Evolutionary conservation across 305 asterid genomes (phyloP).

Genomic region (Solanum aculeatissimum): DNA sequence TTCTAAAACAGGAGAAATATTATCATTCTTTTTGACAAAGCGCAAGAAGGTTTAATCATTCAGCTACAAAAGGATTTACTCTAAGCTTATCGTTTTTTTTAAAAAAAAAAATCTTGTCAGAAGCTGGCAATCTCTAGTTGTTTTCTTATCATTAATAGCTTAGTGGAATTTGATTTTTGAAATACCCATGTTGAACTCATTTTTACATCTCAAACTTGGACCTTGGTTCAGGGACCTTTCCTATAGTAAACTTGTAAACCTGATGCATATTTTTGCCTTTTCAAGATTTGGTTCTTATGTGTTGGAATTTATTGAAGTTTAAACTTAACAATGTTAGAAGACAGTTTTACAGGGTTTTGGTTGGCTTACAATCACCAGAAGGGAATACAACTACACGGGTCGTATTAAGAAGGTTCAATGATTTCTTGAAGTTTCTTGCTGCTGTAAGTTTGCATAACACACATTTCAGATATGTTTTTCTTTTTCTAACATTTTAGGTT

Average conservation of each 20-base stretch:
- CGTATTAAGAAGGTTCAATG: conserved; percentile 89
- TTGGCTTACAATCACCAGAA: conserved; percentile 91
- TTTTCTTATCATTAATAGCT: background rate
- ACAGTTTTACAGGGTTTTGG: conserved; percentile 98
- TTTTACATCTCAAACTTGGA: background rate
- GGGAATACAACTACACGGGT: conserved; percentile 80
- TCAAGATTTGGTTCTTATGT: background rate
- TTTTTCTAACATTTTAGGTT: background rate
- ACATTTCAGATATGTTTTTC: background rate
- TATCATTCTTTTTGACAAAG: background rate
- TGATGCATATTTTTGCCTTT: background rate
- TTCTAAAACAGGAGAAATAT: background rate
- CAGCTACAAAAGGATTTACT: background rate
- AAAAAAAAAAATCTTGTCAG: too few relatives aligned
- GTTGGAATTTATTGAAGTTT: background rate
- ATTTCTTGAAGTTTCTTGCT: conserved; percentile 78
- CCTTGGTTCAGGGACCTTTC: background rate
- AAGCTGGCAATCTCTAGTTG: background rate
- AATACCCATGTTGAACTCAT: background rate
- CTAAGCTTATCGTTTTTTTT: background rate
- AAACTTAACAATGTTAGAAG: conserved; percentile 32
- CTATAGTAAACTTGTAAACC: background rate
- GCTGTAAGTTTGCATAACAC: conserved; percentile 49
- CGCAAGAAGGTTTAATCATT: background rate
- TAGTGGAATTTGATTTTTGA: background rate